Percentiles rank a stretch among this genome's conserved stretches.
Evolutionary conservation across 139 green algal genomes (phyloP).

Genomic region (Pleodorina starrii): DNA sequence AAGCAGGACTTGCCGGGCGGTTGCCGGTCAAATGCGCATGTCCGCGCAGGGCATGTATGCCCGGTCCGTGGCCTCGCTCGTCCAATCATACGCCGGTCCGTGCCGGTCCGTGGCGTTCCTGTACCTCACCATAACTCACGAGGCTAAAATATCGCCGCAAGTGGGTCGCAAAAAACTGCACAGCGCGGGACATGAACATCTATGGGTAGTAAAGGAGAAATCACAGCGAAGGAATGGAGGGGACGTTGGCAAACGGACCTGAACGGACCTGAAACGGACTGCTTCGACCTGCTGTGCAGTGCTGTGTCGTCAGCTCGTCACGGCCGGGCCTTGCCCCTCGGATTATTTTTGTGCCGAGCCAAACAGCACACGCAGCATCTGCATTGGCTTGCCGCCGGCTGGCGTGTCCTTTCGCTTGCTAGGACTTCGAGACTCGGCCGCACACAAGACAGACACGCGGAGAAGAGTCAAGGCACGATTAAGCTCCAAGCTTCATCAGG

Average conservation of each 20-base stretch:
- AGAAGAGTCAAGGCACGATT: neutral
- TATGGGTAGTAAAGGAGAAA: neutral
- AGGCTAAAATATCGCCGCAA: neutral
- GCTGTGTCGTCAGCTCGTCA: neutral
- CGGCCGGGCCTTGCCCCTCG: neutral
- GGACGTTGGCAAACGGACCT: neutral
- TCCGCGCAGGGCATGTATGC: too few species aligned
- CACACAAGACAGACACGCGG: neutral
- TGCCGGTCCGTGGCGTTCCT: too few species aligned
- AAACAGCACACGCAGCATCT: neutral
- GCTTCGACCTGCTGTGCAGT: neutral
- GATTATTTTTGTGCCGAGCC: too few species aligned
- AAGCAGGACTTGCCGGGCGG: too few species aligned
- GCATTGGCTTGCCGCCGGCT: neutral
- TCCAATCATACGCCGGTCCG: too few species aligned
- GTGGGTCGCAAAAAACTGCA: neutral
- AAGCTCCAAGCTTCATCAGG: neutral
- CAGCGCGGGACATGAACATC: neutral
- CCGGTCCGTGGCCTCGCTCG: too few species aligned
- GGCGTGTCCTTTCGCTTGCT: neutral
- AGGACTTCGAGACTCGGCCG: neutral
- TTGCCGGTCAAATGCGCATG: too few species aligned
- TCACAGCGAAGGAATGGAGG: neutral
- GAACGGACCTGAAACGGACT: neutral
- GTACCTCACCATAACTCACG: too few species aligned